Conservation (phyloP, 1,284 basidiomycete genomes). For the Malassezia pachydermatis region DNA sequence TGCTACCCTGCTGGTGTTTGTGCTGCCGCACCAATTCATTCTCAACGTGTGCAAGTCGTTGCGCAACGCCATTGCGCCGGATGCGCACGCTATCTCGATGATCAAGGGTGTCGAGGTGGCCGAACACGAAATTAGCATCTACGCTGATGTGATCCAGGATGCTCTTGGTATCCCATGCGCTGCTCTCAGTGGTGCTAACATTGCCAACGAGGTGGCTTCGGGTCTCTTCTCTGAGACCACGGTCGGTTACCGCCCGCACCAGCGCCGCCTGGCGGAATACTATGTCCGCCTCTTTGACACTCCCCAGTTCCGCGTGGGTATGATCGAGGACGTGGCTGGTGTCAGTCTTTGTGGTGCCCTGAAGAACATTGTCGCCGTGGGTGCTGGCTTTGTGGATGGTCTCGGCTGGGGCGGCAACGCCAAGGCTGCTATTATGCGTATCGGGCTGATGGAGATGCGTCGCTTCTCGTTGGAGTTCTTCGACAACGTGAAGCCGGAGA, state of each 20-base stretch:
- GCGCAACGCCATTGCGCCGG: conserved; percentile 33
- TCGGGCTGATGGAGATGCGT: conserved; percentile 49
- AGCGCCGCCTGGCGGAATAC: conserved; percentile 26
- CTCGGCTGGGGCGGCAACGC: conserved; percentile 55
- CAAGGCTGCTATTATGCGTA: conserved; percentile 57
- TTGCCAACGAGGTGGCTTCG: conserved; percentile 54
- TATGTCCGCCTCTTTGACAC: conserved; percentile 51
- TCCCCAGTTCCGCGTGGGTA: conserved; percentile 52
- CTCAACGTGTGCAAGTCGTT: conserved; percentile 36
- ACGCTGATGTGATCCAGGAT: conserved; percentile 54
- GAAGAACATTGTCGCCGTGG: conserved; percentile 56
- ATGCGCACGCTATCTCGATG: conserved; percentile 47
- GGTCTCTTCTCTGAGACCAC: conserved; percentile 55
- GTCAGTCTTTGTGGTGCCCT: conserved; percentile 56
- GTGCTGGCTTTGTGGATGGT: conserved; percentile 55
- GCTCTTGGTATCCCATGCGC: conserved; percentile 53
- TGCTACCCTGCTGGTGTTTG: conserved; percentile 55
- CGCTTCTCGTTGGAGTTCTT: conserved; percentile 54
- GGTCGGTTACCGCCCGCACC: conserved; percentile 52
- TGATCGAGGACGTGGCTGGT: conserved; percentile 55
- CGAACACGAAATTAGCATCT: conserved; percentile 53
- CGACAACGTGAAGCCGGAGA: conserved; percentile 52
- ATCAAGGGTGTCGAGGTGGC: conserved; percentile 49
- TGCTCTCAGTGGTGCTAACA: conserved; percentile 56
- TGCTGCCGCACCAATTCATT: conserved; percentile 53